phyloP scores from a whole-genome alignment of 441 rosid genomes.

The Populus hybrid region DNA sequence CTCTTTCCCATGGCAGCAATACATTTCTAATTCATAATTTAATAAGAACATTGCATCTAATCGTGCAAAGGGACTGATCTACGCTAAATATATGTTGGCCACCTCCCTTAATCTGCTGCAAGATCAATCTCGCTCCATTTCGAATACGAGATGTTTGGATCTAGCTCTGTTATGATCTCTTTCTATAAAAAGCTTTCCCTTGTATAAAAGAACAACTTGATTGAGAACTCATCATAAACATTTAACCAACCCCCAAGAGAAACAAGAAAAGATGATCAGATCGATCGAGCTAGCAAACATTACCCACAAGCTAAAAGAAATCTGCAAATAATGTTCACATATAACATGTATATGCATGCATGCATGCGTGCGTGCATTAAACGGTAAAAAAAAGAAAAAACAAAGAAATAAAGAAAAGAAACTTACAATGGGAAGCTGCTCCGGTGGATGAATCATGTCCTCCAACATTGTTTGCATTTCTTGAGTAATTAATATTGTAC shows the following conservation, averaged over 20 bases:
- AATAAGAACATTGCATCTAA: too few relatives aligned
- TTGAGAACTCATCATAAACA: too few relatives aligned
- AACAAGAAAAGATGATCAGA: not conserved
- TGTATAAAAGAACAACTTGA: too few relatives aligned
- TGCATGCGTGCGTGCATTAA: not conserved
- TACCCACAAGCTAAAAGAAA: not conserved
- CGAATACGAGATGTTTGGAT: not conserved
- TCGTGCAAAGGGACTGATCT: too few relatives aligned
- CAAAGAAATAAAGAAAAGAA: not conserved
- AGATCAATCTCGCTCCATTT: not conserved
- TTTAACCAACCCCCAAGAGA: not conserved
- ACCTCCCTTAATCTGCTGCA: too few relatives aligned
- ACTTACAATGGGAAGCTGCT: conserved; percentile 47
- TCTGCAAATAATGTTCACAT: not conserved
- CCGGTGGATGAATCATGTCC: conserved; percentile 45
- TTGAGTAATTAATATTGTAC: not conserved
- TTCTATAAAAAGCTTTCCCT: too few relatives aligned
- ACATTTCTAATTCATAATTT: too few relatives aligned
- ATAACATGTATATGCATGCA: not conserved
- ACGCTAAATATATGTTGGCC: too few relatives aligned
- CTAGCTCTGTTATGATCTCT: not conserved
- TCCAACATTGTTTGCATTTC: conserved; percentile 43
- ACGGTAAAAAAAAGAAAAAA: not conserved
- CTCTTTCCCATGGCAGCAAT: too few relatives aligned
- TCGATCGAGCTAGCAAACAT: too few relatives aligned